Percentiles rank a stretch among this genome's conserved stretches.
These are phyloP conservation scores for Colletotrichum costaricense DNA, from an alignment of 2,329 filamentous ascomycete species.

Conservation along the genomic window DNA sequence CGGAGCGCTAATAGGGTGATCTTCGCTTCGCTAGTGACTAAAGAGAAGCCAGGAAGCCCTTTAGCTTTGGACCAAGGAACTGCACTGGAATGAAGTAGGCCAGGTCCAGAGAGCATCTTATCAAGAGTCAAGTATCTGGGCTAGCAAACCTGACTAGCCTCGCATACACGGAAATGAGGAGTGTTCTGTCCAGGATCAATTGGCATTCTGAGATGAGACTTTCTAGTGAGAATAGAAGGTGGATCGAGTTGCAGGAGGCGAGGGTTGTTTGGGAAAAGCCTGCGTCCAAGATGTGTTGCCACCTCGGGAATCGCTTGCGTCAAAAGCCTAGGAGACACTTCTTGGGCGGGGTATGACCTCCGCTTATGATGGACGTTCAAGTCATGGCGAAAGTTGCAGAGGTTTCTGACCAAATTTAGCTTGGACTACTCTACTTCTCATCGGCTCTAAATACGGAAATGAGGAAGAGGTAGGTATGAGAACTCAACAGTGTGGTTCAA, in stretches of 20 bases:
- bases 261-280: conserved; percentile 3
- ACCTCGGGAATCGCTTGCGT: not conserved
- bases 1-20: not conserved
- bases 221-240: conserved; percentile 44
- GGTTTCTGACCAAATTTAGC: too few species aligned
- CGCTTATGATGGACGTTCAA: too few species aligned
- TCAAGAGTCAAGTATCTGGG: too few species aligned
- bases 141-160: conserved; percentile 40
- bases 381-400: too few species aligned
- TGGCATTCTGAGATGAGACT: conserved; percentile 58
- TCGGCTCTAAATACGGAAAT: too few species aligned
- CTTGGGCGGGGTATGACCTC: too few species aligned
- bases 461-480: too few species aligned
- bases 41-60: not conserved
- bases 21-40: not conserved
- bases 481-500: too few species aligned
- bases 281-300: not conserved
- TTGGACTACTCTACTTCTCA: too few species aligned
- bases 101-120: too few species aligned
- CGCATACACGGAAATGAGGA: conserved; percentile 47
- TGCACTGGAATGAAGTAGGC: not conserved
- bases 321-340: too few species aligned
- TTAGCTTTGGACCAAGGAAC: not conserved
- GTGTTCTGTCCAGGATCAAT: conserved; percentile 56
- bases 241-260: conserved; percentile 41